A percentile compares a stretch with the other conserved stretches of the same genome.
Evolutionary conservation across 805 yeast species (phyloP).

Genomic region (Yamadazyma takamatsuzukensis): DNA sequence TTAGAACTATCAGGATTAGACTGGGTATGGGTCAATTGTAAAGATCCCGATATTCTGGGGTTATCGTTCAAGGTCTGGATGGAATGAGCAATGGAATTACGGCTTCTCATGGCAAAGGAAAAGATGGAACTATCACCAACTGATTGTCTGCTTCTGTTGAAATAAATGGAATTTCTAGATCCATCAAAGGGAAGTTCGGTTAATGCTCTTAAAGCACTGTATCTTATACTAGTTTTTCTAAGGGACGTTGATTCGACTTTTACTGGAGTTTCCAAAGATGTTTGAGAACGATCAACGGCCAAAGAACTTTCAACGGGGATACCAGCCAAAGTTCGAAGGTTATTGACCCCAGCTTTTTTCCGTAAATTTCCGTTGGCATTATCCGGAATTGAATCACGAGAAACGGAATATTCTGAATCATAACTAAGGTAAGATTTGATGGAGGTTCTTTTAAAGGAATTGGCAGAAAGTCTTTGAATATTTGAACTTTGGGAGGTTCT

Average conservation of each 20-base stretch:
- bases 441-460: conserved; percentile 36
- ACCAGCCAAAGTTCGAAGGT: conserved; percentile 39
- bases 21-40: not conserved
- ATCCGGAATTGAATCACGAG: conserved; percentile 13
- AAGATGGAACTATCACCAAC: conserved; percentile 32
- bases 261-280: conserved; percentile 13
- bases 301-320: conserved; percentile 7
- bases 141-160: not conserved
- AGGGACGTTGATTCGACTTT: conserved; percentile 21
- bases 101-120: conserved; percentile 24
- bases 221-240: conserved; percentile 27
- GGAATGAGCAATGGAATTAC: conserved; percentile 7
- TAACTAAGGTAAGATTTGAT: conserved; percentile 54
- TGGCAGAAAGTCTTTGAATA: too few relatives aligned
- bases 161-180: conserved; percentile 3
- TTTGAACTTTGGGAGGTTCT: conserved; percentile 22
- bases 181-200: conserved; percentile 36
- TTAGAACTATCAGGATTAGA: conserved; percentile 9
- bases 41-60: not conserved
- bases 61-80: conserved; percentile 10
- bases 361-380: conserved; percentile 22
- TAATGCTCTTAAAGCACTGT: conserved; percentile 36
- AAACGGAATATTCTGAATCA: conserved; percentile 50
- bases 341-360: conserved; percentile 49
- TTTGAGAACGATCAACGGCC: too few relatives aligned